phyloP scores from a whole-genome alignment of 2,329 filamentous ascomycete genomes.

The Moelleriella libera region DNA sequence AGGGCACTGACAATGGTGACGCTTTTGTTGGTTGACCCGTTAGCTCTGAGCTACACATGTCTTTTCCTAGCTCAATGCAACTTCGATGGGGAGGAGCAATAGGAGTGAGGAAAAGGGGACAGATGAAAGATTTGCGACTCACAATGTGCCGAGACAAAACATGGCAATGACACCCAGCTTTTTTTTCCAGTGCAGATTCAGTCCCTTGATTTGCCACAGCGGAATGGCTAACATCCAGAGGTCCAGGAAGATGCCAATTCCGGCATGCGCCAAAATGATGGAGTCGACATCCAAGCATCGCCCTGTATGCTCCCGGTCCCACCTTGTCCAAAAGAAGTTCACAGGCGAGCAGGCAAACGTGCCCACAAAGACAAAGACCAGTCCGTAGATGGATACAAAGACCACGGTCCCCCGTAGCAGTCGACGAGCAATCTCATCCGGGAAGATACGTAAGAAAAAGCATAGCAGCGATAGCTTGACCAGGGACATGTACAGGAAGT shows the following conservation, averaged over 20 bases:
- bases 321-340: slow-evolving; percentile 22
- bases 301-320: slow-evolving; percentile 21
- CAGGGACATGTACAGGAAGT: slow-evolving; percentile 11
- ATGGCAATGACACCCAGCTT: slow-evolving; percentile 23
- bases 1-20: slow-evolving; percentile 12
- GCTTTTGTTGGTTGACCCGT: slow-evolving; percentile 2
- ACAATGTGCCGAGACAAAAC: slow-evolving; percentile 25
- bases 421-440: slow-evolving; percentile 11
- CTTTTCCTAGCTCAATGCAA: too few species aligned
- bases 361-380: slow-evolving; percentile 15
- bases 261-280: slow-evolving; percentile 23
- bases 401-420: slow-evolving; percentile 15
- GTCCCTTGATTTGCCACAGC: slow-evolving; percentile 16
- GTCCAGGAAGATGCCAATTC: slow-evolving; percentile 24
- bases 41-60: background rate
- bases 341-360: slow-evolving; percentile 23
- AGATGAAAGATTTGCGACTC: slow-evolving; percentile 3
- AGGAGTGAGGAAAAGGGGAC: too few species aligned
- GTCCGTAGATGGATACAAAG: slow-evolving; percentile 14
- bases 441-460: slow-evolving; percentile 26
- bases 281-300: slow-evolving; percentile 21
- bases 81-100: too few species aligned
- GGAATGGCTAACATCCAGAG: slow-evolving; percentile 24
- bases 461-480: slow-evolving; percentile 24
- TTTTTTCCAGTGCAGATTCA: slow-evolving; percentile 19